Conservation (phyloP, 2,329 filamentous ascomycete species). For the Colletotrichum sp. region DNA sequence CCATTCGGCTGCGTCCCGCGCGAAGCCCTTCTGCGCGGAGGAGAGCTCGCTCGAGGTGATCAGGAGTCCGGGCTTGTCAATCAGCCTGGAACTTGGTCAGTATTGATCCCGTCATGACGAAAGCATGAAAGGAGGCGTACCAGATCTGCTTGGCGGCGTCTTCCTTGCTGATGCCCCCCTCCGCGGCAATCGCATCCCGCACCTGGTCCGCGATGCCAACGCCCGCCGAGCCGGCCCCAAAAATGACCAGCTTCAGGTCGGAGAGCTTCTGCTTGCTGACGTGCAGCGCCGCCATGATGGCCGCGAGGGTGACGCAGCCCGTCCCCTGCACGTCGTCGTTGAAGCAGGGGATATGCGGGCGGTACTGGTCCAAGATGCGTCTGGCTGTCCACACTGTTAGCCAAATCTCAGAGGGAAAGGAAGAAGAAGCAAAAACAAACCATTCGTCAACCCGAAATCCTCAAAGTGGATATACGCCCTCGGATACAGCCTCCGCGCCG, state of each 20-base stretch:
- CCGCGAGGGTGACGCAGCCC: constrained; percentile 84
- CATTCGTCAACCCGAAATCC: constrained; percentile 73
- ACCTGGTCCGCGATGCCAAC: constrained; percentile 88
- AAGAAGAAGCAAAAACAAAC: too few species aligned
- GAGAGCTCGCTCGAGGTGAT: constrained; percentile 68
- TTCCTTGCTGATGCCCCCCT: constrained; percentile 69
- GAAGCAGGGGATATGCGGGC: constrained; percentile 79
- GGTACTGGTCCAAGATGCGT: constrained; percentile 78
- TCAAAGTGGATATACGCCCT: constrained; percentile 89
- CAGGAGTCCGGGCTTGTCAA: constrained; percentile 83
- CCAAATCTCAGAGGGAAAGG: too few species aligned
- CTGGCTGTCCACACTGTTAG: constrained; percentile 49
- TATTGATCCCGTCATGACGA: accelerated
- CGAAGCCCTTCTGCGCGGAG: constrained; percentile 70
- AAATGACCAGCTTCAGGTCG: constrained; percentile 76
- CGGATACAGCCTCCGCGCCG: constrained; percentile 73
- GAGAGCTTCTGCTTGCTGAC: constrained; percentile 69
- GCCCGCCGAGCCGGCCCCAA: constrained; percentile 82
- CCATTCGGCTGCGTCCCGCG: constrained; percentile 70
- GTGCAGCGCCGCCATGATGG: constrained; percentile 77
- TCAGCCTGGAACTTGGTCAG: constrained; percentile 58
- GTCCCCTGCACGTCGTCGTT: constrained; percentile 93
- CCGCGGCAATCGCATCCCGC: constrained; percentile 75
- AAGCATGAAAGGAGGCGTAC: constrained; percentile 41
- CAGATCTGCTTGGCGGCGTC: constrained; percentile 83